Evolutionary conservation across 176 grass and related monocot genomes (phyloP).

Genomic region (Oryza meridionalis): DNA sequence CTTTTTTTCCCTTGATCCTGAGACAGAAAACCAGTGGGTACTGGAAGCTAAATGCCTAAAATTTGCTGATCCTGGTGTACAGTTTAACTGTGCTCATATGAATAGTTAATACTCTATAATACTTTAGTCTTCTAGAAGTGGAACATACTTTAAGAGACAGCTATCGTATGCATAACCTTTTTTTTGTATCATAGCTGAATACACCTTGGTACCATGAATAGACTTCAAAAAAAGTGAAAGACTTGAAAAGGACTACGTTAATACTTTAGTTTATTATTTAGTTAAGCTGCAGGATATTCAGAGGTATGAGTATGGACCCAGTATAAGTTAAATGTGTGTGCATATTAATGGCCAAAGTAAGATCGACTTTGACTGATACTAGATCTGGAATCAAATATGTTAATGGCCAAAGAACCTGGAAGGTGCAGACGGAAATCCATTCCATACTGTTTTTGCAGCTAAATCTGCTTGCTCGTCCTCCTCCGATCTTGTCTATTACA

Average conservation of each 20-base stretch:
- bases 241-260: neutral
- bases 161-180: neutral
- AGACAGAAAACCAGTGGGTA: neutral
- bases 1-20: neutral
- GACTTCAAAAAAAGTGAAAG: neutral
- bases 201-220: slow-evolving; percentile 13
- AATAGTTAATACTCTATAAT: neutral
- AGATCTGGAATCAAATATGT: neutral
- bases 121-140: slow-evolving; percentile 7
- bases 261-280: slow-evolving; percentile 1
- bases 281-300: slow-evolving; percentile 3
- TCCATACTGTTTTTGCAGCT: neutral
- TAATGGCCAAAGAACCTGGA: neutral
- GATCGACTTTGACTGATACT: neutral
- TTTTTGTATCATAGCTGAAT: slow-evolving; percentile 2
- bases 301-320: neutral
- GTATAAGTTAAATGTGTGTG: neutral
- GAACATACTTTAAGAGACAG: slow-evolving; percentile 7
- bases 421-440: neutral
- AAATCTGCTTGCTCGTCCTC: neutral
- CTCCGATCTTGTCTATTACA: neutral
- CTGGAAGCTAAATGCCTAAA: slow-evolving; percentile 29
- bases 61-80: slow-evolving; percentile 5
- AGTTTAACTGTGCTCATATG: slow-evolving; percentile 5
- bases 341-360: slow-evolving; percentile 16